phyloP scores from a whole-genome alignment of 2,329 filamentous ascomycete genomes.

The Annulohypoxylon truncatum region DNA sequence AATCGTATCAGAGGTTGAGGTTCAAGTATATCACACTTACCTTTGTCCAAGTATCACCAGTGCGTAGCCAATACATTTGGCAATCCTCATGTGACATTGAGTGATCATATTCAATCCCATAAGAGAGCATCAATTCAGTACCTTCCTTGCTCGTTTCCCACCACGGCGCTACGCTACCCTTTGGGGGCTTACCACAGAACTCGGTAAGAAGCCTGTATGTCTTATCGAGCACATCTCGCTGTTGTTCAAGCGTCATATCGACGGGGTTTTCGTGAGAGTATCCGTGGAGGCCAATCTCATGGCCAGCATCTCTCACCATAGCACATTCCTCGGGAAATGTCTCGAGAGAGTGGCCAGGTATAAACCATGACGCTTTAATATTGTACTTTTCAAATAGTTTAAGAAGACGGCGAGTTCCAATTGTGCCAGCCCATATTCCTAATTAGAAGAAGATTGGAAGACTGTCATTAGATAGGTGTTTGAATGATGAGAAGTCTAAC shows the following conservation, averaged over 20 bases:
- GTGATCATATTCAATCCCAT: slow-evolving; percentile 78
- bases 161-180: slow-evolving; percentile 77
- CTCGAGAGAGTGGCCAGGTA: slow-evolving; percentile 68
- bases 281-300: slow-evolving; percentile 73
- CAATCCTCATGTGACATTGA: slow-evolving; percentile 74
- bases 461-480: slow-evolving; percentile 11
- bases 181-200: slow-evolving; percentile 77
- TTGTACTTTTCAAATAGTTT: slow-evolving; percentile 63
- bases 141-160: slow-evolving; percentile 80
- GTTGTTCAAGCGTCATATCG: slow-evolving; percentile 79
- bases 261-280: slow-evolving; percentile 80
- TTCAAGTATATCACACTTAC: not conserved
- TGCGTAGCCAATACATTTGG: slow-evolving; percentile 71
- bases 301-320: slow-evolving; percentile 70
- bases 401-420: slow-evolving; percentile 73
- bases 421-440: slow-evolving; percentile 73
- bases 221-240: slow-evolving; percentile 79
- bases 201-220: slow-evolving; percentile 77
- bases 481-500: slow-evolving; percentile 50
- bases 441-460: not conserved
- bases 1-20: not conserved
- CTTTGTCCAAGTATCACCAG: slow-evolving; percentile 74
- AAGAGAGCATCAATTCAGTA: slow-evolving; percentile 71
- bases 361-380: slow-evolving; percentile 64
- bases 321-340: slow-evolving; percentile 75